phyloP scores from a whole-genome alignment of 2,329 filamentous ascomycete genomes.

The Pyricularia pennisetigena region DNA sequence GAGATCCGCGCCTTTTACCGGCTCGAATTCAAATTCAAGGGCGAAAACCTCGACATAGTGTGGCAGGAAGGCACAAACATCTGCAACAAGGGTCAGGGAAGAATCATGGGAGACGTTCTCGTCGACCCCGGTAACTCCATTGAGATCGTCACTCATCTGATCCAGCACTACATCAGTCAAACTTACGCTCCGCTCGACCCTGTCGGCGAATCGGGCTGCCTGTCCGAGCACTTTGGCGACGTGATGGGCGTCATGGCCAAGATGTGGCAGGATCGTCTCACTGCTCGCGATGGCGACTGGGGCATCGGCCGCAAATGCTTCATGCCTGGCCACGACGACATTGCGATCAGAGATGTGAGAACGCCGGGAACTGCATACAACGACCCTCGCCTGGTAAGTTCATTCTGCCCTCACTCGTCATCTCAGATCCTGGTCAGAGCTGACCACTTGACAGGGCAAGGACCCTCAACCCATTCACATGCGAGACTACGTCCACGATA shows the following conservation, averaged over 20 bases:
- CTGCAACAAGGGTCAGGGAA: not conserved
- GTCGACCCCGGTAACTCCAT: not conserved
- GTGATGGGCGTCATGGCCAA: slow-evolving; percentile 49
- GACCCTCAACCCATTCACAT: slow-evolving; percentile 42
- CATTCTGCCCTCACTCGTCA: too few relatives aligned
- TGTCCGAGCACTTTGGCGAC: slow-evolving; percentile 48
- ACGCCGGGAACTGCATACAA: slow-evolving; percentile 41
- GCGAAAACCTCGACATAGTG: not conserved
- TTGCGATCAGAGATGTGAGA: slow-evolving; percentile 44
- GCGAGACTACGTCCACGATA: slow-evolving; percentile 27
- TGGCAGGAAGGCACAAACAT: not conserved
- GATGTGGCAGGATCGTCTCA: slow-evolving; percentile 37
- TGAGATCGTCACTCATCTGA: not conserved
- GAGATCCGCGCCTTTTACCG: not conserved
- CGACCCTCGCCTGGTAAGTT: slow-evolving; percentile 36
- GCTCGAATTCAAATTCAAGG: not conserved
- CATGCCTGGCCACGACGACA: slow-evolving; percentile 37
- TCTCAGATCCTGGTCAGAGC: not conserved
- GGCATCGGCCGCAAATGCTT: slow-evolving; percentile 43
- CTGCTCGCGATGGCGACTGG: slow-evolving; percentile 39
- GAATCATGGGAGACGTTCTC: not conserved
- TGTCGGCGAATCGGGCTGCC: slow-evolving; percentile 38
- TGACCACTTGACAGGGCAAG: slow-evolving; percentile 26
- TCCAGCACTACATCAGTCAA: slow-evolving; percentile 40
- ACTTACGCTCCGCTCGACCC: slow-evolving; percentile 40